Evolutionary conservation across 495 filamentous ascomycete genomes (phyloP), one percentile per base, ranked within the genome.

Genomic region (Immersiella caudata): DNA sequence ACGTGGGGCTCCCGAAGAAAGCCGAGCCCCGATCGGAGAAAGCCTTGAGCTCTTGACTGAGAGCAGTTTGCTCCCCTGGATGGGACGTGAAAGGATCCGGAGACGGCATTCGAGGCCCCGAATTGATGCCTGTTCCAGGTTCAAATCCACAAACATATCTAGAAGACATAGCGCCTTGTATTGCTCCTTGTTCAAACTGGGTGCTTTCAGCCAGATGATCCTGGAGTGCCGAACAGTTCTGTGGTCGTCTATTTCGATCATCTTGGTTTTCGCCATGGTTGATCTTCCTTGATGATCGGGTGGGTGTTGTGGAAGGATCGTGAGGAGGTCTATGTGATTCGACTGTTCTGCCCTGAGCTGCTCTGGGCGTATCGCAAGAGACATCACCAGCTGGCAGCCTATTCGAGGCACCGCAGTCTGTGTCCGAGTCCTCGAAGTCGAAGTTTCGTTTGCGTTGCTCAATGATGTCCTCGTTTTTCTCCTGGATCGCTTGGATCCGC

Each of bases 401-500:
- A 14, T 12, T 6, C 14, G 40, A 12, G 6, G 40, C 14, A 46
- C 11, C 40, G 11, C 40, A 46, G 11, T 46, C 40, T 46, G 9
- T 12, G 16, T 46, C 16, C 40, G 40, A 46, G 40, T 46, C 40
- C 40, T 46, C 14, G 11, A 46, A 46, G 11, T 29, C 57, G 20
- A 33, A 36, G n/a, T 27, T 22, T 21, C 27, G 14, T 6, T 59
- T 9, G 60, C 65, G 77, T 64, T 60, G 75, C 4, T 71, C 76
- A 29, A 65, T 46, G 21, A 58, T 58, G 7, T 58, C 33, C 11
- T 21, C 54, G 16, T 56, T 26, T 6, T 46, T 50, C 9, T 56
- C 51, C 20, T 81, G 52, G 16, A 67, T 66, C 0, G 56, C 78
- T 33, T 83, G 80, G 56, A 91, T 84, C 27, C 87, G 85, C 68